Conservation (phyloP, 257 asterid genomes). For the Mitragyna speciosa region DNA sequence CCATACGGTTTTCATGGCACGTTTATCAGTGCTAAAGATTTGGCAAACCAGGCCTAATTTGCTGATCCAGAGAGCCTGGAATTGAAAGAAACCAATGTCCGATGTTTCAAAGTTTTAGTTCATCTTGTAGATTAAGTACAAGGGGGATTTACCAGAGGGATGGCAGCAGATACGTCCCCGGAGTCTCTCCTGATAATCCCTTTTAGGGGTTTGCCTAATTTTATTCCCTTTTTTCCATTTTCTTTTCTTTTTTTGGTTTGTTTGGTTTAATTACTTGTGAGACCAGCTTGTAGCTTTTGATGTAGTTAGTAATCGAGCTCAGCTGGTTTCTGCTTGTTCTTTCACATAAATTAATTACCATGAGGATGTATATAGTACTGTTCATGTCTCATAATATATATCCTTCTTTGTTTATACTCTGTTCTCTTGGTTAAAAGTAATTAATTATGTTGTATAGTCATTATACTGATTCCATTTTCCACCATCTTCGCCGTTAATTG, state of each 20-base stretch:
- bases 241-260: not conserved
- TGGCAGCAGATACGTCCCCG: slow-evolving; percentile 76
- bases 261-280: slow-evolving; percentile 32
- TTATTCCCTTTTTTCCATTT: slow-evolving; percentile 8
- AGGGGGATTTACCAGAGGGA: slow-evolving; percentile 87
- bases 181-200: slow-evolving; percentile 40
- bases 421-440: slow-evolving; percentile 17
- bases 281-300: slow-evolving; percentile 86
- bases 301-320: slow-evolving; percentile 81
- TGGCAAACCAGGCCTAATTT: slow-evolving; percentile 58
- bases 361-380: slow-evolving; percentile 24
- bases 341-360: slow-evolving; percentile 33
- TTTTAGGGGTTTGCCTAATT: slow-evolving; percentile 22
- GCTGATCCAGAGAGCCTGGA: not conserved
- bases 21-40: slow-evolving; percentile 57
- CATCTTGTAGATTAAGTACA: not conserved
- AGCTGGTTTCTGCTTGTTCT: slow-evolving; percentile 71
- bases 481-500: not conserved
- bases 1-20: slow-evolving; percentile 98
- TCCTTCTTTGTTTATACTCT: slow-evolving; percentile 30
- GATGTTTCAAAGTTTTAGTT: not conserved
- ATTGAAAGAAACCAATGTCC: not conserved
- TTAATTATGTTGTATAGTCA: slow-evolving; percentile 5
- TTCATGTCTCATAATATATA: slow-evolving; percentile 22
- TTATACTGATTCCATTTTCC: slow-evolving; percentile 1